Percentiles rank a stretch among this genome's conserved stretches.
phyloP scores from a whole-genome alignment of 2,329 filamentous ascomycete genomes.

The Colletotrichum endophyticum region DNA sequence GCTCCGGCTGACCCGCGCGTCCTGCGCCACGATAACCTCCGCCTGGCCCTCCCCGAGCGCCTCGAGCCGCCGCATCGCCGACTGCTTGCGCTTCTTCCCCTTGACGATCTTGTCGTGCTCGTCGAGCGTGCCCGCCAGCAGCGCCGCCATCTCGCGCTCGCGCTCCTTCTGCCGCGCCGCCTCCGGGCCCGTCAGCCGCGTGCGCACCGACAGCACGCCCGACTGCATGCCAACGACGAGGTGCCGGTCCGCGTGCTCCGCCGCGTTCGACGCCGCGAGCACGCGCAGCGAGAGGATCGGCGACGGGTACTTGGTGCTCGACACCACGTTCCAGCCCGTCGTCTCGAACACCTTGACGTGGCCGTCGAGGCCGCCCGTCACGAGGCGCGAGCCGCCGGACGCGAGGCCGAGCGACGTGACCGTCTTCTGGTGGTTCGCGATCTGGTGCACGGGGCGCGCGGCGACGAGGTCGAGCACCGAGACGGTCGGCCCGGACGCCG shows the following conservation, averaged over 20 bases:
- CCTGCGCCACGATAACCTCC: constrained; percentile 87
- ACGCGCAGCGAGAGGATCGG: constrained; percentile 87
- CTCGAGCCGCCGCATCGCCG: constrained; percentile 66
- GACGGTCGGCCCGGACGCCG: constrained; percentile 84
- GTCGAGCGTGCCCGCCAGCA: constrained; percentile 79
- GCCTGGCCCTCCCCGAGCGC: constrained; percentile 78
- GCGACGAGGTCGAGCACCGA: constrained; percentile 92
- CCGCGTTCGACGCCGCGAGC: constrained; percentile 50
- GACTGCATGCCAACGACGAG: constrained; percentile 94
- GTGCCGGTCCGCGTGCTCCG: constrained; percentile 71
- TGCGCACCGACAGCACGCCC: constrained; percentile 88
- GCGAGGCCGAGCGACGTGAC: constrained; percentile 87
- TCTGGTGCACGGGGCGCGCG: constrained; percentile 82
- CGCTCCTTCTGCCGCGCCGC: constrained; percentile 78
- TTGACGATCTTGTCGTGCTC: constrained; percentile 75
- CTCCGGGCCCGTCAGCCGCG: constrained; percentile 83
- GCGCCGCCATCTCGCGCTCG: constrained; percentile 83
- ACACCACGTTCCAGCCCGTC: constrained; percentile 93
- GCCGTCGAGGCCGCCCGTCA: constrained; percentile 90
- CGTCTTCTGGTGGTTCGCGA: constrained; percentile 97
- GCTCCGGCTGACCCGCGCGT: constrained; percentile 60
- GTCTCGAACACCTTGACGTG: constrained; percentile 98
- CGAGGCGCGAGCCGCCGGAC: constrained; percentile 78
- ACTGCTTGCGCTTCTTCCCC: constrained; percentile 66
- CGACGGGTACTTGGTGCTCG: constrained; percentile 89